Percentiles rank a stretch among this genome's conserved stretches.
phyloP scores from a whole-genome alignment of 176 grass and related monocot species.

The Paspalum notatum region DNA sequence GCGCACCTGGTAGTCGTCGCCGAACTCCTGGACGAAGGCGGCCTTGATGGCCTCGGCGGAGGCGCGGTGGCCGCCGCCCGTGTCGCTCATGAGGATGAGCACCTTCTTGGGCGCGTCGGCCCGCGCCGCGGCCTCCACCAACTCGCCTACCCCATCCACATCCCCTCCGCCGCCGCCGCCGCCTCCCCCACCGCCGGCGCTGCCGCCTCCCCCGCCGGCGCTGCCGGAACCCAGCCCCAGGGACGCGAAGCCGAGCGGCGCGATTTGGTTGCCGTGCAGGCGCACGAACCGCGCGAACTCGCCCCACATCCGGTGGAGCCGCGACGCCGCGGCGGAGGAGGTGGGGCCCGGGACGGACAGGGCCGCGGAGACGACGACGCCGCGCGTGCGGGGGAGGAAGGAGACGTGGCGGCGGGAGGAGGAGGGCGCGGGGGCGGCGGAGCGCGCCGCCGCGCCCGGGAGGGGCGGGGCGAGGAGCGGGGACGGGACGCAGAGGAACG shows the following conservation, averaged over 20 bases:
- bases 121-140: slow-evolving; percentile 49
- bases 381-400: slow-evolving; percentile 53
- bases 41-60: slow-evolving; percentile 95
- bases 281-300: slow-evolving; percentile 70
- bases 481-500: slow-evolving; percentile 48
- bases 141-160: slow-evolving; percentile 32
- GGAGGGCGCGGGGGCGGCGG: slow-evolving; percentile 20
- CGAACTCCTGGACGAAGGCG: slow-evolving; percentile 80
- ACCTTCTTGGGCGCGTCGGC: slow-evolving; percentile 79
- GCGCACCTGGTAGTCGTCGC: slow-evolving; percentile 78
- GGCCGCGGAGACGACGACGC: slow-evolving; percentile 39
- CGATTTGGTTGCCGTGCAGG: slow-evolving; percentile 67
- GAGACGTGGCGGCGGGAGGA: slow-evolving; percentile 17
- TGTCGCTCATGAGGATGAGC: slow-evolving; percentile 97
- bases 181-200: slow-evolving; percentile 1
- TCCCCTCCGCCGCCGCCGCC: slow-evolving; percentile 19
- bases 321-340: slow-evolving; percentile 17
- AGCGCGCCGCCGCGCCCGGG: slow-evolving; percentile 13
- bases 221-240: slow-evolving; percentile 38
- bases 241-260: slow-evolving; percentile 75
- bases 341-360: slow-evolving; percentile 21
- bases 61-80: slow-evolving; percentile 86
- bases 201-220: background rate
- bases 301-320: slow-evolving; percentile 54
- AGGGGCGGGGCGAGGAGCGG: slow-evolving; percentile 48